Conservation (phyloP, 768 basidiomycete species). For the Mrakia blollopis region DNA sequence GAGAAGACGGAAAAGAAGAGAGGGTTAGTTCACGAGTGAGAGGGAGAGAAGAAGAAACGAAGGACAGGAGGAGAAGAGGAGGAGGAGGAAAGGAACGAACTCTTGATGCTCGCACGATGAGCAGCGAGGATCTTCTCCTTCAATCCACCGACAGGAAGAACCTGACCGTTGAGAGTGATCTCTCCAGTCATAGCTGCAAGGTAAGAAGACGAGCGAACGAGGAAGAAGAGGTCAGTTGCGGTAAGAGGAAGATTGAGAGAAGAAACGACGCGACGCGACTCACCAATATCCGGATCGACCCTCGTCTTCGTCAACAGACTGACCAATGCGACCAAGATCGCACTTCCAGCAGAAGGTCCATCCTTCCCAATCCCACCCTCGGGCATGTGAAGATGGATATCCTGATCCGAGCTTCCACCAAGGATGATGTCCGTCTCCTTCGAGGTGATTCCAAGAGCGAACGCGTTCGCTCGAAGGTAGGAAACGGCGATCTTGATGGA, state of each 20-base stretch:
- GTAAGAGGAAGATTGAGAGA: neutral
- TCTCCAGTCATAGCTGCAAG: constrained; percentile 91
- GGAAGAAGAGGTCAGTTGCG: neutral
- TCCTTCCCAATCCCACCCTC: constrained; percentile 69
- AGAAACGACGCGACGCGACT: constrained; percentile 39
- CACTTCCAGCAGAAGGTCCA: constrained; percentile 94
- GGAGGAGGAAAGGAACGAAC: constrained; percentile 40
- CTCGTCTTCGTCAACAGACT: constrained; percentile 80
- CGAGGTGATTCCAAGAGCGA: constrained; percentile 76
- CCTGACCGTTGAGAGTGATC: constrained; percentile 91
- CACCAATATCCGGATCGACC: constrained; percentile 83
- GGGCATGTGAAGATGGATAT: constrained; percentile 96
- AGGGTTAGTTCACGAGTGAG: neutral
- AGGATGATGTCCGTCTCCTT: constrained; percentile 69
- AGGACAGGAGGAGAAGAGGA: too few species aligned
- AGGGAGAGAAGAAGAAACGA: too few species aligned
- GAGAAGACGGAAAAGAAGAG: neutral
- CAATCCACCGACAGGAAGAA: constrained; percentile 89
- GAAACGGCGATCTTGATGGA: constrained; percentile 90
- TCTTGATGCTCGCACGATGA: constrained; percentile 93
- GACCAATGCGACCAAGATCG: constrained; percentile 84
- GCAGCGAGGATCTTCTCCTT: constrained; percentile 97
- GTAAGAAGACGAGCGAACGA: neutral
- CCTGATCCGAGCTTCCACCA: constrained; percentile 52
- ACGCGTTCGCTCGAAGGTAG: constrained; percentile 89